Conservation (phyloP, 2,329 filamentous ascomycete genomes). For the Monilinia laxa region DNA sequence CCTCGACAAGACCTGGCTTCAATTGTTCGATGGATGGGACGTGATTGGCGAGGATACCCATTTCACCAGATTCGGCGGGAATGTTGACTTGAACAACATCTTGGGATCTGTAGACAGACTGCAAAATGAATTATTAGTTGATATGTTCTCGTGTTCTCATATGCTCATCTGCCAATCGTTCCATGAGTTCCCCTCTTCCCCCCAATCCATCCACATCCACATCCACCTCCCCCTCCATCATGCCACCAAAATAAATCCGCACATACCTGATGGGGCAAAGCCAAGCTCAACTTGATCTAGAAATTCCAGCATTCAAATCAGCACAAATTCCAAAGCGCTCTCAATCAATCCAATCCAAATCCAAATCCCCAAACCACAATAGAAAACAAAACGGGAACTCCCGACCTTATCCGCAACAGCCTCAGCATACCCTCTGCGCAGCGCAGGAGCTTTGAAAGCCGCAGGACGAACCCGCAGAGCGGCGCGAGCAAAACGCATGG, state of each 20-base stretch:
- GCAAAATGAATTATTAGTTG: constrained; percentile 43
- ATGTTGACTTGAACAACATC: constrained; percentile 95
- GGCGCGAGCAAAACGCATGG: constrained; percentile 85
- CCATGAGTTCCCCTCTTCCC: not conserved
- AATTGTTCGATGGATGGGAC: constrained; percentile 98
- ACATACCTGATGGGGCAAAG: constrained; percentile 96
- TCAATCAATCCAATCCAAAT: not conserved
- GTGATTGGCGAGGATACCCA: constrained; percentile 99
- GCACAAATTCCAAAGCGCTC: constrained; percentile 22
- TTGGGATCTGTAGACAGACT: constrained; percentile 70
- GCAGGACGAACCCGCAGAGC: constrained; percentile 82
- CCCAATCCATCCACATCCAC: not conserved
- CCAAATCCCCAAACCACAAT: not conserved
- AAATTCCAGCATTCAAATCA: constrained; percentile 30
- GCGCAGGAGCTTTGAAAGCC: constrained; percentile 70
- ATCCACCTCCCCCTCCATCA: constrained; percentile 3
- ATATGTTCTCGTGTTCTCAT: not conserved
- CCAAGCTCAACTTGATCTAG: constrained; percentile 94
- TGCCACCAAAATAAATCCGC: constrained; percentile 20
- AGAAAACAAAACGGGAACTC: constrained; percentile 22
- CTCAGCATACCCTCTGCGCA: constrained; percentile 90
- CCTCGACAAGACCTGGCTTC: constrained; percentile 92
- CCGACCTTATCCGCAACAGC: constrained; percentile 78
- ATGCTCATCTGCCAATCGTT: constrained; percentile 9
- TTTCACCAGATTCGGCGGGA: constrained; percentile 95